Evolutionary conservation across 768 basidiomycete species (phyloP).

Genomic region (Boletales sp.): DNA sequence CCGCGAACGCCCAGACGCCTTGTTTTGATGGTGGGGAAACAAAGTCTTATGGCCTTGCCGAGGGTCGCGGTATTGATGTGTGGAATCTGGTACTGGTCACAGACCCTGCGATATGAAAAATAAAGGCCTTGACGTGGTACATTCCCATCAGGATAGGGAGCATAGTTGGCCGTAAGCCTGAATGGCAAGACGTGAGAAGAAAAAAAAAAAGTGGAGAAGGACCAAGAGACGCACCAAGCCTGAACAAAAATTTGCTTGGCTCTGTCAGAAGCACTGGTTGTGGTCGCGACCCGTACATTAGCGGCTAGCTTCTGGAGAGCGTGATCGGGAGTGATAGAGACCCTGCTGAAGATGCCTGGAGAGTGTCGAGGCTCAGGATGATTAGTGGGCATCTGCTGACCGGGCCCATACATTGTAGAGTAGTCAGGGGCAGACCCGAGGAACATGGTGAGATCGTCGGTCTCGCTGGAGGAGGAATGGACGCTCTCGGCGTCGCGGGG

Average conservation of each 20-base stretch:
- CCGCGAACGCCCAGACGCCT: constrained; percentile 88
- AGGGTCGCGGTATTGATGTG: constrained; percentile 95
- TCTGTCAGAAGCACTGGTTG: constrained; percentile 86
- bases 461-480: constrained; percentile 84
- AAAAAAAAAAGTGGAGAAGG: constrained; percentile 13
- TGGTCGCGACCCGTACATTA: constrained; percentile 84
- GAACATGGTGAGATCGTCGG: constrained; percentile 84
- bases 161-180: constrained; percentile 87
- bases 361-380: constrained; percentile 52
- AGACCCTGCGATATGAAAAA: constrained; percentile 87
- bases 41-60: constrained; percentile 90
- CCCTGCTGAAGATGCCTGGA: constrained; percentile 70
- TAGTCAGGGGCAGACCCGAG: constrained; percentile 61
- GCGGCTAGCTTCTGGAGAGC: constrained; percentile 82
- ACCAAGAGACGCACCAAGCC: constrained; percentile 62
- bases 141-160: constrained; percentile 88
- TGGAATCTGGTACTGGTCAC: constrained; percentile 89
- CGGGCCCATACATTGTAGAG: constrained; percentile 57
- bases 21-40: constrained; percentile 95
- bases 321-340: constrained; percentile 74
- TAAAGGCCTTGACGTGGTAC: constrained; percentile 93
- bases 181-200: constrained; percentile 15
- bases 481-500: constrained; percentile 83
- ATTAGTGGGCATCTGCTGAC: constrained; percentile 37
- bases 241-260: constrained; percentile 93